Evolutionary conservation across 306 rosid genomes (phyloP), one percentile per base, ranked within the genome.

Genomic region (Mimosa bimucronata): DNA sequence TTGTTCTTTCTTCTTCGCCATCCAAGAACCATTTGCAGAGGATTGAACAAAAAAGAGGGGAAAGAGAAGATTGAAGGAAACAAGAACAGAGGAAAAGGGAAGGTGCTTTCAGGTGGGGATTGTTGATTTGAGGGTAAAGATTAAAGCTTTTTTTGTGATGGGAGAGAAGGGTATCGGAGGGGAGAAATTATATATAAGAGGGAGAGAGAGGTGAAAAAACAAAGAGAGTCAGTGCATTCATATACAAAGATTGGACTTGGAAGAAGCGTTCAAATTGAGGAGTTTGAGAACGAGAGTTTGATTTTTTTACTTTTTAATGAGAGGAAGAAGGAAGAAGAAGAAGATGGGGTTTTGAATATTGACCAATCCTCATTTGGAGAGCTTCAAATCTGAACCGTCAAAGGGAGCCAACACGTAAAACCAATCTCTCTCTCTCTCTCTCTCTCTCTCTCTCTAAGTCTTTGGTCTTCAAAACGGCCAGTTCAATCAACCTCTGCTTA

Each of bases 351-450:
- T 60, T 90, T 90, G 97, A 92, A 92, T 67, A 55, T 92, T 92
- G 97, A 92, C 93, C 91, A 87, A 83, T 88, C 83, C 86, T 77
- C 85, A 58, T 71, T 87, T 86, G 82, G 85, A 82, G 85, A 85
- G 64, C 26, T 10, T 15, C 55, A 80, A 9, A 62, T 10, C 70
- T 28, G 52, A 60, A 86, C 82, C 81, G 96, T 91, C 97, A 88
- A 89, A 75, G 82, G 55, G 66, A 52, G 58, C 61, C 91, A 87
- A 87, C 58, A 19, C 85, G 90, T 83, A 84, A 87, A 90, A 82
- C 66, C 16, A 74, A 7, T 2, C 14, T 42, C 46, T 11, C 5
- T 44, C 5, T 11, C 6, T 44, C 50, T 44, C 50, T 42, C 48
- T 12, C 46, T 11, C 46, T 42, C 46, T 42, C 0, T 53, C n/a